phyloP scores from a whole-genome alignment of 2,329 filamentous ascomycete genomes.

The Fusarium falciforme region DNA sequence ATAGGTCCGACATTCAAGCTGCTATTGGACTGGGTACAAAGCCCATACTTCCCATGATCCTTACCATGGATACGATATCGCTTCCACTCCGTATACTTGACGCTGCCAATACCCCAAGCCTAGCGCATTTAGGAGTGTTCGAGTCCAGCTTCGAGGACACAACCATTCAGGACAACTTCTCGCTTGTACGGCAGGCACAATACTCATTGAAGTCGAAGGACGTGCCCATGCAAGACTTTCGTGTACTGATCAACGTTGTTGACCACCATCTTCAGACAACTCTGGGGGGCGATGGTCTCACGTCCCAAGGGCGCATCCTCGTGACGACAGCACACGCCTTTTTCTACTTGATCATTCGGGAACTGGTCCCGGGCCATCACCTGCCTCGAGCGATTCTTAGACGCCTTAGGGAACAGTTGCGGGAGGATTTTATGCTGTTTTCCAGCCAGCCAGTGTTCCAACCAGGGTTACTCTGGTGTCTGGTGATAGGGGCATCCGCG shows the following conservation, averaged over 20 bases:
- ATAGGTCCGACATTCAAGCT: slow-evolving; percentile 26
- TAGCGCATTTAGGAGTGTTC: slow-evolving; percentile 19
- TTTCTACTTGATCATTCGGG: slow-evolving; percentile 15
- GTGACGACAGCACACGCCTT: slow-evolving; percentile 18
- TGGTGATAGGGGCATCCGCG: slow-evolving; percentile 15
- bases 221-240: slow-evolving; percentile 19
- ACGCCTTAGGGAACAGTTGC: slow-evolving; percentile 9
- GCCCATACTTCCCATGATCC: slow-evolving; percentile 20
- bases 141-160: neutral
- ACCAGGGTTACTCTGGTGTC: slow-evolving; percentile 23
- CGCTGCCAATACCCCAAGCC: slow-evolving; percentile 11
- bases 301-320: slow-evolving; percentile 1
- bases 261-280: slow-evolving; percentile 17
- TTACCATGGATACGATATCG: slow-evolving; percentile 10
- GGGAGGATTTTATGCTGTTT: neutral
- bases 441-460: neutral
- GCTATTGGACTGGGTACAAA: slow-evolving; percentile 18
- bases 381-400: slow-evolving; percentile 1
- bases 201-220: slow-evolving; percentile 7
- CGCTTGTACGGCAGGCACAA: slow-evolving; percentile 13
- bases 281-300: neutral
- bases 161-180: slow-evolving; percentile 12
- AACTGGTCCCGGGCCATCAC: neutral
- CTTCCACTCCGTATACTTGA: slow-evolving; percentile 16
- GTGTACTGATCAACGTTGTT: slow-evolving; percentile 20